These are phyloP conservation scores for Thalassiosira profunda DNA, from an alignment of 108 stramenopile species.

Conservation along the genomic window DNA sequence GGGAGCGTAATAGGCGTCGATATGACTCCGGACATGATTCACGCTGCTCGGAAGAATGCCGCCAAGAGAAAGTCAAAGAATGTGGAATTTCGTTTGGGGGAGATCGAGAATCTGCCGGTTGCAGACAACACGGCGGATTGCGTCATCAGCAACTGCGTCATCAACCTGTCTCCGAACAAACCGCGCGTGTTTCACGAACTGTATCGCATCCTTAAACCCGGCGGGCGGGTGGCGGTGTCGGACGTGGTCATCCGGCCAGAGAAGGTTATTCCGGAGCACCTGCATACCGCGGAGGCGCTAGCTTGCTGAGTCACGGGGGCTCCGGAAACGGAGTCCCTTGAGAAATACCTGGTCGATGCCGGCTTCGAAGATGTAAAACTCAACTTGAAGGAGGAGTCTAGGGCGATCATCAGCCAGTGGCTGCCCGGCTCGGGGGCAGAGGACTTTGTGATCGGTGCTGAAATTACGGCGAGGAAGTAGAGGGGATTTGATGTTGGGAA, in stretches of 20 bases:
- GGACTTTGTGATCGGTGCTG: conserved; percentile 52
- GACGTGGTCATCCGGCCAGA: conserved; percentile 59
- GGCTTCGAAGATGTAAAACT: conserved; percentile 52
- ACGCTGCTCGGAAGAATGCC: conserved; percentile 47
- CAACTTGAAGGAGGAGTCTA: conserved; percentile 54
- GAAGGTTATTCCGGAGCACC: conserved; percentile 26
- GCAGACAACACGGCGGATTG: conserved; percentile 80
- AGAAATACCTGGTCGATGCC: conserved; percentile 33
- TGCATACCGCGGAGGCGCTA: conserved; percentile 55
- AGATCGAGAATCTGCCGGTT: conserved; percentile 87
- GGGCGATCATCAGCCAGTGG: conserved; percentile 60
- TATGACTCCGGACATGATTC: conserved; percentile 75
- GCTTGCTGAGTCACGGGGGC: conserved; percentile 73
- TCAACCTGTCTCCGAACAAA: conserved; percentile 92
- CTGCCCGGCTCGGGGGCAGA: conserved; percentile 60
- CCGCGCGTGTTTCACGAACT: conserved; percentile 75
- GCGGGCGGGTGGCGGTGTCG: conserved; percentile 83
- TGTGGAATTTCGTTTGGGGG: conserved; percentile 84
- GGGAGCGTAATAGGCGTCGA: conserved; percentile 80
- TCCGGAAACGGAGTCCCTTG: conserved; percentile 50
- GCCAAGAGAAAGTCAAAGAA: conserved; percentile 31
- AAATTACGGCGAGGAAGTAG: conserved; percentile 45
- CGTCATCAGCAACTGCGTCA: conserved; percentile 91
- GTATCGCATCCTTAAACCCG: conserved; percentile 82
- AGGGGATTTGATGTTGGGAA: neutral